Percentiles rank a stretch among this genome's conserved stretches.
Conservation (phyloP, 306 rosid species). For the Carpinus viminea region DNA sequence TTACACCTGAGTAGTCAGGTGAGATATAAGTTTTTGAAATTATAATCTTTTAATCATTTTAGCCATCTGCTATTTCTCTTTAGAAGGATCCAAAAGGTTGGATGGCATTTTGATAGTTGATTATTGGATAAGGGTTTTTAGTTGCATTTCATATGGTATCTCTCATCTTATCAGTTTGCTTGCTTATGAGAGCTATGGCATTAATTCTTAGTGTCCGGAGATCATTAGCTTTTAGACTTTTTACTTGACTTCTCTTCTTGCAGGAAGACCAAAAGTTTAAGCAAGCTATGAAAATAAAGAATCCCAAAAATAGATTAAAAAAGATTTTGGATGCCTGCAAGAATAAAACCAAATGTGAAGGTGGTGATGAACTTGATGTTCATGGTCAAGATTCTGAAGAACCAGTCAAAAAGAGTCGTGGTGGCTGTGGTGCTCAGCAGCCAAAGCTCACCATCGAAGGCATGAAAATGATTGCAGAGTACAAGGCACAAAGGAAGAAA, state of each 20-base stretch:
- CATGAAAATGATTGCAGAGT: constrained; percentile 88
- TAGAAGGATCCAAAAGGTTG: neutral
- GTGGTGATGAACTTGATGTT: constrained; percentile 91
- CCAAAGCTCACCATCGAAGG: constrained; percentile 92
- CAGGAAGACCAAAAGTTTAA: constrained; percentile 93
- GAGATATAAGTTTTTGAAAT: neutral
- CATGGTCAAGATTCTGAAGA: constrained; percentile 68
- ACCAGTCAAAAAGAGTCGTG: constrained; percentile 78
- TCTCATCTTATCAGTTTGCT: neutral
- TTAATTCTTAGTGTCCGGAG: neutral
- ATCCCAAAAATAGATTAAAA: constrained; percentile 75
- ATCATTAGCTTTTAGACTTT: neutral
- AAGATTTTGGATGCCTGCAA: constrained; percentile 93
- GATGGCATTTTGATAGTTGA: neutral
- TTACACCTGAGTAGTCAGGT: neutral
- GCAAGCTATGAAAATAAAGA: constrained; percentile 81
- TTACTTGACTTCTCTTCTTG: constrained; percentile 24
- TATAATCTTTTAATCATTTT: neutral
- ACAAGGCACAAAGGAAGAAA: constrained; percentile 90
- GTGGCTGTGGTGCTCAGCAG: constrained; percentile 99
- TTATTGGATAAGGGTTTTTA: neutral
- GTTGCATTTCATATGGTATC: neutral
- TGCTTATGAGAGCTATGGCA: neutral
- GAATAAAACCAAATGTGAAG: constrained; percentile 89
- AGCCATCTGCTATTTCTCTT: neutral